These are phyloP conservation scores for Sugiyamaella grinbergsii DNA, from an alignment of 1,139 yeast species.

Conservation along the genomic window DNA sequence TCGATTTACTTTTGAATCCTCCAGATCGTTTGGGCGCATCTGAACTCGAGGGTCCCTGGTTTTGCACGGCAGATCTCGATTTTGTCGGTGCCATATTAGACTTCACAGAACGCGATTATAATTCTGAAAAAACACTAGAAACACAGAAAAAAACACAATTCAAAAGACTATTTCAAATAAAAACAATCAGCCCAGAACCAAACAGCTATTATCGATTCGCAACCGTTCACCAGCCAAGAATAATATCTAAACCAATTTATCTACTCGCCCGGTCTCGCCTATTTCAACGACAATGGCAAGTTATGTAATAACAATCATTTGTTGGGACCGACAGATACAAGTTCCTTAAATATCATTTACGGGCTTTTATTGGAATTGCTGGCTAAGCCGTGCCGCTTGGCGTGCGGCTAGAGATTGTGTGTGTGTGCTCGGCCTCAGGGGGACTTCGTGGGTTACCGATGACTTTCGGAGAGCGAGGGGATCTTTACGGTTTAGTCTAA, in stretches of 20 bases:
- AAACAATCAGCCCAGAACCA: no score
- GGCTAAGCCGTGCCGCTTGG: no score
- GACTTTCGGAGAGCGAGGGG: background rate
- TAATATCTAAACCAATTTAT: background rate
- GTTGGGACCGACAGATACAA: background rate
- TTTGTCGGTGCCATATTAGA: conserved; percentile 2
- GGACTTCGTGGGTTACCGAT: no score
- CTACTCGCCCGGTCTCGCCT: background rate
- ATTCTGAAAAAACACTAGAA: no score
- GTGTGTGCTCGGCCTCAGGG: no score
- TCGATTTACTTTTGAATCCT: background rate
- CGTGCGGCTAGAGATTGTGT: no score
- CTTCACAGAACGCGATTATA: background rate
- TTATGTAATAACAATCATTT: conserved; percentile 16
- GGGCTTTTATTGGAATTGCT: no score
- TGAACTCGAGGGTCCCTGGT: background rate
- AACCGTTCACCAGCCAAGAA: no score
- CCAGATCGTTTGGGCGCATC: background rate
- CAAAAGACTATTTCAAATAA: background rate
- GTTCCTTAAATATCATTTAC: background rate
- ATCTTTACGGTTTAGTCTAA: no score
- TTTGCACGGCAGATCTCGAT: conserved; percentile 4
- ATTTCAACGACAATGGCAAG: conserved; percentile 14
- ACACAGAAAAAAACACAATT: background rate
- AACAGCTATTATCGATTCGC: background rate